A percentile compares a stretch with the other conserved stretches of the same genome.
phyloP scores from a whole-genome alignment of 208 protist genomes.

The Leishmania guyanensis region DNA sequence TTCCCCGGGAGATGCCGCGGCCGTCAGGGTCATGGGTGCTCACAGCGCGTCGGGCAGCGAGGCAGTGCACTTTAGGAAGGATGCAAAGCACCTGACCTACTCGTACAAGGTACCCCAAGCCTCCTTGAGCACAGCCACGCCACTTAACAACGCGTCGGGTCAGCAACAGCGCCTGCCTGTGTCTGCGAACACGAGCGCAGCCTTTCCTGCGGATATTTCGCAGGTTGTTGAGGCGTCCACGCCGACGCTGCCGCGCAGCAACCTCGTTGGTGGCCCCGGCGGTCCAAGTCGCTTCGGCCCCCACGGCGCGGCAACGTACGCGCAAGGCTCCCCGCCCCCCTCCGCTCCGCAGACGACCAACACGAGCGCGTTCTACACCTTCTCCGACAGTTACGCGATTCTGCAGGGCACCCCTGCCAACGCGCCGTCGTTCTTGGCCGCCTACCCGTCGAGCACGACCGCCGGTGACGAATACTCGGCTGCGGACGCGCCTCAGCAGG shows the following conservation, averaged over 20 bases:
- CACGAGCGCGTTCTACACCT: constrained; percentile 24
- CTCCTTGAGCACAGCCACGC: not conserved
- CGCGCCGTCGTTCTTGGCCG: constrained; percentile 26
- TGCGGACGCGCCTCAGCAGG: not conserved
- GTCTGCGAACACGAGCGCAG: constrained; percentile 28
- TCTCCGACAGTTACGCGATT: constrained; percentile 30
- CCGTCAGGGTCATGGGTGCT: not conserved
- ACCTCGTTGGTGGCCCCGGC: constrained; percentile 35
- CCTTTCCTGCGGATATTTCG: constrained; percentile 33
- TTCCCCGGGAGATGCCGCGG: not conserved
- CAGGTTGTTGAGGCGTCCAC: constrained; percentile 2
- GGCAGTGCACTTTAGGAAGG: not conserved
- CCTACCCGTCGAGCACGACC: constrained; percentile 4
- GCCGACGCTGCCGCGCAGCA: constrained; percentile 17
- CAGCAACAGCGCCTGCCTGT: constrained; percentile 9
- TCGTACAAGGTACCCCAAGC: constrained; percentile 15
- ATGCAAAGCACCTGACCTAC: constrained; percentile 14
- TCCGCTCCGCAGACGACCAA: constrained; percentile 24
- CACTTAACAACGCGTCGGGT: not conserved
- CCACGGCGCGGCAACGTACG: constrained; percentile 4
- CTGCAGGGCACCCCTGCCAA: constrained; percentile 17
- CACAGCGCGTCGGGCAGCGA: not conserved
- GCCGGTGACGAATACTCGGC: not conserved
- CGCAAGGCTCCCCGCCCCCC: constrained; percentile 21
- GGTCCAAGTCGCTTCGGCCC: constrained; percentile 24